Conservation (phyloP, 73 alveolate genomes). For the Uronychia binucleata region DNA sequence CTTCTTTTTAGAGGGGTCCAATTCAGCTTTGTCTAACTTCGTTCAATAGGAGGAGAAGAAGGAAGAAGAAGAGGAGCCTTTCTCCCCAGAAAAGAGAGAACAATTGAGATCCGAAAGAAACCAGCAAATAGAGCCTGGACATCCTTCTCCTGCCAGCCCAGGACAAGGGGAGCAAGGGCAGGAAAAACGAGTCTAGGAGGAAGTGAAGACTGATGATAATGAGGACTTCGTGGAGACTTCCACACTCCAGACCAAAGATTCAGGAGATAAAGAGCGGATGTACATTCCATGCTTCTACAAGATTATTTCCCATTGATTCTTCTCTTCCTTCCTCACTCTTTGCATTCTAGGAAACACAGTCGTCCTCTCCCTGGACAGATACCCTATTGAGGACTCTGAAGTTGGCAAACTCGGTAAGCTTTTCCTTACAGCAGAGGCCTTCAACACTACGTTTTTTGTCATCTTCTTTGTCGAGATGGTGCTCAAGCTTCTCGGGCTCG, state of each 20-base stretch:
- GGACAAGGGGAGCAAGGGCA: neutral
- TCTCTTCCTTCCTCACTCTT: constrained; percentile 3
- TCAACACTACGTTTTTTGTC: constrained; percentile 36
- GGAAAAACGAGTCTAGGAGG: neutral
- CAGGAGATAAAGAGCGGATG: neutral
- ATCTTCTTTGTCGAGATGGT: constrained; percentile 45
- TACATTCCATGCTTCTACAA: neutral
- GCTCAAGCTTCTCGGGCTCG: constrained; percentile 44
- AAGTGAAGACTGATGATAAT: neutral
- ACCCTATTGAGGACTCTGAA: constrained; percentile 18
- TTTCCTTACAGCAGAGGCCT: neutral
- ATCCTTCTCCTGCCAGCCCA: neutral
- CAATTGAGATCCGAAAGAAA: neutral
- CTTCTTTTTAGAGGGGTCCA: too few species aligned
- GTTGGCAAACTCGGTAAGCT: neutral
- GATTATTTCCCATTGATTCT: neutral
- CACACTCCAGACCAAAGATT: neutral
- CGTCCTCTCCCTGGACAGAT: constrained; percentile 41
- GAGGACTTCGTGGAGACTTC: neutral
- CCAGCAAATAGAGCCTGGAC: too few species aligned
- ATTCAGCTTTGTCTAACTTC: too few species aligned
- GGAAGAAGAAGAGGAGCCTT: neutral
- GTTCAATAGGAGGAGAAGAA: neutral
- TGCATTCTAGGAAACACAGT: constrained; percentile 43
- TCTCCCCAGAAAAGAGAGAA: too few species aligned